Evolutionary conservation across 805 yeast species (phyloP).

Genomic region (Metschnikowia noctiluminum): DNA sequence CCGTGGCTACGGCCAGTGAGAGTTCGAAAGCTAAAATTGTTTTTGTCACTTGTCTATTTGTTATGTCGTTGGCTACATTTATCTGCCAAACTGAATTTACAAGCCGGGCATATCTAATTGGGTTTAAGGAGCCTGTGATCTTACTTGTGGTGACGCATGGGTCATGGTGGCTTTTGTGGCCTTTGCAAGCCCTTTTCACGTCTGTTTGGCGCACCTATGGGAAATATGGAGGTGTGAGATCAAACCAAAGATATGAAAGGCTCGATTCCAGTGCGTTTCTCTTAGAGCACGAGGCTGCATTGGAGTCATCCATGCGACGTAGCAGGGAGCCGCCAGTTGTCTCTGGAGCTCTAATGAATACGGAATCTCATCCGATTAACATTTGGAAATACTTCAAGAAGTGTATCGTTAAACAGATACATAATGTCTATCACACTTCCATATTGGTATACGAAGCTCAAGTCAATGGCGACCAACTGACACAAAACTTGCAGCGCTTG

Average conservation of each 20-base stretch:
- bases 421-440: constrained; percentile 27
- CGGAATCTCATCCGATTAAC: constrained; percentile 9
- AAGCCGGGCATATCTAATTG: constrained; percentile 56
- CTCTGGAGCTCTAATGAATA: neutral
- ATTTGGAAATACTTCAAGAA: constrained; percentile 31
- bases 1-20: constrained; percentile 22
- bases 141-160: constrained; percentile 71
- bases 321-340: constrained; percentile 11
- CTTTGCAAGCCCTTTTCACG: constrained; percentile 53
- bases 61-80: constrained; percentile 49
- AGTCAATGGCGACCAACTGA: constrained; percentile 34
- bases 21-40: constrained; percentile 36
- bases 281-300: constrained; percentile 18
- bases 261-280: constrained; percentile 30
- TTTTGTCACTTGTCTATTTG: constrained; percentile 32
- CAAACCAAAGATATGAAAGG: constrained; percentile 24
- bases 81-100: constrained; percentile 81
- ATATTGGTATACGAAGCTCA: constrained; percentile 38
- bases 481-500: constrained; percentile 30
- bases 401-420: constrained; percentile 39
- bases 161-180: constrained; percentile 73
- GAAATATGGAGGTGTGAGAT: constrained; percentile 20
- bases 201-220: constrained; percentile 44
- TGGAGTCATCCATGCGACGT: constrained; percentile 5
- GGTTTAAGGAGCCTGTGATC: constrained; percentile 67